Base-by-base conservation (phyloP, 140 eudicot species). In the Anethum foeniculum region DNA sequence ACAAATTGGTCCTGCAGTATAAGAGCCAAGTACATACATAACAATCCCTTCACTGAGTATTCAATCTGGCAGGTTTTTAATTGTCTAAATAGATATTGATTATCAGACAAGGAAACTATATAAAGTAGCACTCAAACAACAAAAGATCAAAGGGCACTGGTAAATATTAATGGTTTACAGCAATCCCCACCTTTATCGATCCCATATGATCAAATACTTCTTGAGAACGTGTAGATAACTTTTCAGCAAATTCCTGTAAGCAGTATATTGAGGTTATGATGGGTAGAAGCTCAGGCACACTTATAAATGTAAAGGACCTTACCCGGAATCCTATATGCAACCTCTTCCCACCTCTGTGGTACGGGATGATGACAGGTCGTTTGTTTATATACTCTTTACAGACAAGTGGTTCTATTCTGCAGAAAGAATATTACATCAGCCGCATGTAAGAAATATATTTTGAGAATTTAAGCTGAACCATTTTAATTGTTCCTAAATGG, bases 271-370 rank as follows among this genome's bases (percentile, higher is more conserved):
- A 81, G 75, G 62, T 72, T 65, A n/a, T 49, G 76, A 15, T 16
- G 43, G 49, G 69, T 34, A 47, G 5, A 77, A 49, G 48, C 60
- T 44, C 47, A 52, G 30, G 36, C 64, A 73, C 71, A 80, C 41
- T 48, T 67, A 15, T 76, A 43, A 65, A 4, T 21, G 78, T 6
- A 48, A 44, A 41, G 32, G 85, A 75, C 75, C 86, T 46, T 81
- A 94, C 98, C 97, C 87, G 97, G 80, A 87, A 83, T 71, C 96
- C 97, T 81, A 94, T 84, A 86, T 94, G 92, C 78, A 94, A 89
- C 81, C 98, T 88, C 86, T 94, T 94, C 79, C 98, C 98, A 75
- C 98, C 98, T 92, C 89, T 90, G 82, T 94, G 97, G 86, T 94
- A 94, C 49, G 98, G 98, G 71, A 94, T 78, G 83, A 92, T 88